Evolutionary conservation across 495 filamentous ascomycete genomes (phyloP).

Genomic region (Aspergillus funiculosus): DNA sequence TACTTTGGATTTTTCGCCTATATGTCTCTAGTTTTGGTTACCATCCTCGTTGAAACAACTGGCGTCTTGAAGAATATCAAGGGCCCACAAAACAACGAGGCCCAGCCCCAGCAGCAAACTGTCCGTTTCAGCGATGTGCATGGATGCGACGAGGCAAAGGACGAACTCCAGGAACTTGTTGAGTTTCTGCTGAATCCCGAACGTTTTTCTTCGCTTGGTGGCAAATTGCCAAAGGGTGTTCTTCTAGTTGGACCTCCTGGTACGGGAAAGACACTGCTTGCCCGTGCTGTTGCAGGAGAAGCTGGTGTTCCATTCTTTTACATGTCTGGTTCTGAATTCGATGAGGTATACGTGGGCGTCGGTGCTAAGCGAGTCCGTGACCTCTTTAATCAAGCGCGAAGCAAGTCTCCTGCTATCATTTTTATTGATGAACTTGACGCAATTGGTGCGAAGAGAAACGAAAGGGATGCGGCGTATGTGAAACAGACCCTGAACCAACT

Average conservation of each 20-base stretch:
- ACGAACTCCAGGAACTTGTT: conserved; percentile 93
- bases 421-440: conserved; percentile 98
- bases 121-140: conserved; percentile 92
- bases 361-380: conserved; percentile 97
- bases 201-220: conserved; percentile 83
- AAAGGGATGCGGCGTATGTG: conserved; percentile 89
- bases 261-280: conserved; percentile 96
- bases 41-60: conserved; percentile 71
- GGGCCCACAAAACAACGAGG: conserved; percentile 66
- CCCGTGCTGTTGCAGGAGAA: conserved; percentile 93
- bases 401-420: conserved; percentile 89
- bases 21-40: conserved; percentile 64
- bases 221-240: conserved; percentile 95
- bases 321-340: conserved; percentile 98
- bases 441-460: conserved; percentile 89
- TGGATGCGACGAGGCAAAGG: conserved; percentile 96
- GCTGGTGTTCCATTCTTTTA: conserved; percentile 98
- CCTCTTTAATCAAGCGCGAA: conserved; percentile 80
- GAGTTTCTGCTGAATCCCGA: conserved; percentile 93
- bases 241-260: conserved; percentile 92
- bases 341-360: conserved; percentile 97
- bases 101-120: conserved; percentile 82
- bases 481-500: conserved; percentile 97
- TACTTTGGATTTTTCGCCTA: conserved; percentile 73
- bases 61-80: conserved; percentile 72